Evolutionary conservation across 306 rosid genomes (phyloP).

Genomic region (Amphicarpaea edgeworthii): DNA sequence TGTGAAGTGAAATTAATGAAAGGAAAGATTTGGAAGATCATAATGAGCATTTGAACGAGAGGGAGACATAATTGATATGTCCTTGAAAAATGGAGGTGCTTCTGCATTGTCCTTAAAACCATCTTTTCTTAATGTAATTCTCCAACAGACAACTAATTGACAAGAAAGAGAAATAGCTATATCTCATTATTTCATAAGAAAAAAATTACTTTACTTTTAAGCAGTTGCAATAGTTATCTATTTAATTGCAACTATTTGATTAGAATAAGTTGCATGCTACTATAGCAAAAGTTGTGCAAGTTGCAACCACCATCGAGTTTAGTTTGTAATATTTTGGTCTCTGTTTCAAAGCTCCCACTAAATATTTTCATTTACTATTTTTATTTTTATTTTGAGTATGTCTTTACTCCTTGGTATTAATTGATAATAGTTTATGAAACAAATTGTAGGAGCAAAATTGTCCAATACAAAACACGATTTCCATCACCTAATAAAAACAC

Average conservation of each 20-base stretch:
- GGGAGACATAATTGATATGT: constrained; percentile 76
- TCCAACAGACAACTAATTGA: constrained; percentile 61
- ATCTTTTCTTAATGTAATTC: constrained; percentile 51
- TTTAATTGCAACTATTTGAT: constrained; percentile 25
- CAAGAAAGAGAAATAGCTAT: constrained; percentile 53
- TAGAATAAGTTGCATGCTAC: constrained; percentile 23
- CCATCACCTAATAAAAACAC: no score
- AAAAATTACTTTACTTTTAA: constrained; percentile 20
- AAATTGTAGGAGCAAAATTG: no score
- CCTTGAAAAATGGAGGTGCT: constrained; percentile 70
- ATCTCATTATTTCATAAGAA: constrained; percentile 32
- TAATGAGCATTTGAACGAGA: constrained; percentile 55
- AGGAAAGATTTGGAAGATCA: constrained; percentile 52
- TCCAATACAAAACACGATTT: no score
- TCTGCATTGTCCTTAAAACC: constrained; percentile 51
- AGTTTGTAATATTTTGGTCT: constrained; percentile 29
- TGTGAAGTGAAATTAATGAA: constrained; percentile 53
- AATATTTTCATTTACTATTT: no score
- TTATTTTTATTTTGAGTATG: no score
- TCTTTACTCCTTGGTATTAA: background rate
- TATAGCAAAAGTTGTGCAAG: constrained; percentile 39
- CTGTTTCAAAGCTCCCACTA: constrained; percentile 13
- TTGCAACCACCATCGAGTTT: constrained; percentile 33
- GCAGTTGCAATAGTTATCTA: background rate
- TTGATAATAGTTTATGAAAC: no score